These are phyloP conservation scores for Talaromyces sp. DNA, from an alignment of 2,329 filamentous ascomycete genomes.

Conservation along the genomic window DNA sequence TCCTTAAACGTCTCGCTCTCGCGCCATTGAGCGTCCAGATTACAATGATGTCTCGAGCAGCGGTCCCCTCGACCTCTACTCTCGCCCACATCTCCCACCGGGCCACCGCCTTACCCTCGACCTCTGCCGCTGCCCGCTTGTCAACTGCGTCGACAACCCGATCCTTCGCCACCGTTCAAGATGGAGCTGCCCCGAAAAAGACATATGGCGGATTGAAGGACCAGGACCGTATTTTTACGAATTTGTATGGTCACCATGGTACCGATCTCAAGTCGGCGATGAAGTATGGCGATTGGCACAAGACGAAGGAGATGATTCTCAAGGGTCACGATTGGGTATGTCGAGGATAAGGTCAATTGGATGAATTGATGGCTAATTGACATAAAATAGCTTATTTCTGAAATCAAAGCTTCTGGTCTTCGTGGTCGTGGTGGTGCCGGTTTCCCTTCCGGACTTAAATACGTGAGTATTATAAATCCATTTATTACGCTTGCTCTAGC, in stretches of 20 bases:
- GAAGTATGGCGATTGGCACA: slow-evolving; percentile 99
- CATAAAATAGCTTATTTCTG: slow-evolving; percentile 73
- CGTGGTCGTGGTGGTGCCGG: slow-evolving; percentile 95
- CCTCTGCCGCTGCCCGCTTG: slow-evolving; percentile 33
- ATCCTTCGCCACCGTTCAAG: slow-evolving; percentile 77
- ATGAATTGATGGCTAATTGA: slow-evolving; percentile 8
- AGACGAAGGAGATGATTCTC: slow-evolving; percentile 95
- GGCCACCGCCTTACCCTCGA: slow-evolving; percentile 34
- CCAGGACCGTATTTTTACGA: slow-evolving; percentile 98
- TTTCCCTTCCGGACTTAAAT: slow-evolving; percentile 98
- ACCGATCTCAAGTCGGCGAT: slow-evolving; percentile 88
- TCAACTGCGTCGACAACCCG: slow-evolving; percentile 44
- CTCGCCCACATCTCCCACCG: slow-evolving; percentile 43
- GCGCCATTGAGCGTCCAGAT: slow-evolving; percentile 37
- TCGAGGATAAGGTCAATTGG: background rate
- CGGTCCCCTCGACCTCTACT: slow-evolving; percentile 44
- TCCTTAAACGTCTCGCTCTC: slow-evolving; percentile 23
- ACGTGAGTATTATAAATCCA: slow-evolving; percentile 61
- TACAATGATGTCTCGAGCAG: slow-evolving; percentile 49
- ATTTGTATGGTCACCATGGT: slow-evolving; percentile 91
- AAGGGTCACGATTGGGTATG: slow-evolving; percentile 92
- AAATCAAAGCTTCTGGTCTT: slow-evolving; percentile 94
- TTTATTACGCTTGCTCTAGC: background rate
- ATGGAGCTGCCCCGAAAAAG: slow-evolving; percentile 58
- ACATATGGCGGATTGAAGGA: slow-evolving; percentile 86